Percentiles rank a stretch among this genome's conserved stretches.
phyloP scores from a whole-genome alignment of 2,329 filamentous ascomycete genomes.

The Pyrenochaeta sp. region DNA sequence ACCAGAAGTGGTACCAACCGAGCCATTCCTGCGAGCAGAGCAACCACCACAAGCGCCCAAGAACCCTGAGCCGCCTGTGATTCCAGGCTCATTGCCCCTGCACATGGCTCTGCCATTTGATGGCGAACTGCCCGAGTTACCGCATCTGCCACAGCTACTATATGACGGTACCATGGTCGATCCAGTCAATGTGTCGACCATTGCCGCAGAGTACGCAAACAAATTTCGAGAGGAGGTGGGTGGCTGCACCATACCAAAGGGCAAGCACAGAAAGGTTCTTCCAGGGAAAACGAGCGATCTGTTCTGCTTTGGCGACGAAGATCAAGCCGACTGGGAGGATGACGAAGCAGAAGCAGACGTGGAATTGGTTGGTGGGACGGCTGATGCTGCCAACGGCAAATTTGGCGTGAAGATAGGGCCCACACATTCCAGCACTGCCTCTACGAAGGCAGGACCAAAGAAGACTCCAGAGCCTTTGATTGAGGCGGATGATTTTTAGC shows the following conservation, averaged over 20 bases:
- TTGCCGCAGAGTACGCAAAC: conserved; percentile 62
- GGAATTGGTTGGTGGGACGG: conserved; percentile 9
- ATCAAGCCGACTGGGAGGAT: conserved; percentile 40
- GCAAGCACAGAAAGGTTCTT: conserved; percentile 41
- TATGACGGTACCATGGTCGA: conserved; percentile 67
- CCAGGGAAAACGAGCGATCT: conserved; percentile 65
- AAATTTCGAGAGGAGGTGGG: conserved; percentile 72
- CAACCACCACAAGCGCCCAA: conserved; percentile 17
- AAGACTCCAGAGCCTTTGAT: not conserved
- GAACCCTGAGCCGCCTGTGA: conserved; percentile 53
- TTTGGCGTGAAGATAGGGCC: not conserved
- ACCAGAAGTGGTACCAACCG: conserved; percentile 20
- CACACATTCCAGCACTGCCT: not conserved
- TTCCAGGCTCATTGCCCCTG: conserved; percentile 58
- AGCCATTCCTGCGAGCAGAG: conserved; percentile 55
- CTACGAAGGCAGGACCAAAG: not conserved
- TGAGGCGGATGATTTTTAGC: conserved; percentile 7
- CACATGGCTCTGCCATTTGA: conserved; percentile 59
- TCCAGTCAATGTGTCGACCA: conserved; percentile 52
- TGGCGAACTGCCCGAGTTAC: conserved; percentile 58
- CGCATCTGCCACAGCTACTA: conserved; percentile 66
- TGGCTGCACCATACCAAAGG: conserved; percentile 63
- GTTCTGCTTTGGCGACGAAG: conserved; percentile 66
- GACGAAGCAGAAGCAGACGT: conserved; percentile 15
- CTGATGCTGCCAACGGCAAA: conserved; percentile 4